Percentiles rank a stretch among this genome's conserved stretches.
phyloP scores from a whole-genome alignment of 768 basidiomycete genomes.

The Dacryopinax primogenitus region DNA sequence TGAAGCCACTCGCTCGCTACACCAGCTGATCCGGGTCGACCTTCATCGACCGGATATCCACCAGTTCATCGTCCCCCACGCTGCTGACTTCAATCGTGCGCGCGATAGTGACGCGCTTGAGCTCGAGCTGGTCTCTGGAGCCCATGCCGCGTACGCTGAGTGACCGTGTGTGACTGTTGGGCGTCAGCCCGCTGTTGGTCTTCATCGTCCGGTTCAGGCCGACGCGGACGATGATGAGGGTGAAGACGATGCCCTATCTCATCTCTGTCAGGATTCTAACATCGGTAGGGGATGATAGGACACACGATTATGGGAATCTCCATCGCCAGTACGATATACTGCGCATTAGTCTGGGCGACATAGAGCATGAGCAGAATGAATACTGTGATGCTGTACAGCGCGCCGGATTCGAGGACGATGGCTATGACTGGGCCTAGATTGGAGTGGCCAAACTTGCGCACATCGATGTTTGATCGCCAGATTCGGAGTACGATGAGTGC shows the following conservation, averaged over 20 bases:
- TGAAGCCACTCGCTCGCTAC: too few species aligned
- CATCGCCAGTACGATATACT: slow-evolving; percentile 29
- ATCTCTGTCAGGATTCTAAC: slow-evolving; percentile 27
- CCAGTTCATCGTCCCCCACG: neutral
- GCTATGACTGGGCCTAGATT: slow-evolving; percentile 26
- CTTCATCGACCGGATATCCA: neutral
- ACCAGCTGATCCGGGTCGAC: neutral
- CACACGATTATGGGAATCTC: slow-evolving; percentile 22
- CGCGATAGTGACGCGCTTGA: neutral
- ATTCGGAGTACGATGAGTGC: slow-evolving; percentile 28
- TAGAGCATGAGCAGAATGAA: slow-evolving; percentile 27
- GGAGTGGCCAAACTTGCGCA: slow-evolving; percentile 21
- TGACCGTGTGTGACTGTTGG: neutral
- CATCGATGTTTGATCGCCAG: slow-evolving; percentile 23
- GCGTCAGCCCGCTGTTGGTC: slow-evolving; percentile 22
- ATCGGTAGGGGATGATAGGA: neutral
- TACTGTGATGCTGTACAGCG: slow-evolving; percentile 29
- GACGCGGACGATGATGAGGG: slow-evolving; percentile 33
- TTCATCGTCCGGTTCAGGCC: slow-evolving; percentile 23
- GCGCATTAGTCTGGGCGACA: slow-evolving; percentile 27
- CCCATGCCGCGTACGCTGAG: neutral
- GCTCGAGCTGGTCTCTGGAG: neutral
- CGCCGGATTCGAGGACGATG: slow-evolving; percentile 31
- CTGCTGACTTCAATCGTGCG: neutral
- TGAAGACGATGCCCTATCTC: slow-evolving; percentile 31